Conservation (phyloP, 441 rosid genomes). For the Pelargonium myrrhifolium region DNA sequence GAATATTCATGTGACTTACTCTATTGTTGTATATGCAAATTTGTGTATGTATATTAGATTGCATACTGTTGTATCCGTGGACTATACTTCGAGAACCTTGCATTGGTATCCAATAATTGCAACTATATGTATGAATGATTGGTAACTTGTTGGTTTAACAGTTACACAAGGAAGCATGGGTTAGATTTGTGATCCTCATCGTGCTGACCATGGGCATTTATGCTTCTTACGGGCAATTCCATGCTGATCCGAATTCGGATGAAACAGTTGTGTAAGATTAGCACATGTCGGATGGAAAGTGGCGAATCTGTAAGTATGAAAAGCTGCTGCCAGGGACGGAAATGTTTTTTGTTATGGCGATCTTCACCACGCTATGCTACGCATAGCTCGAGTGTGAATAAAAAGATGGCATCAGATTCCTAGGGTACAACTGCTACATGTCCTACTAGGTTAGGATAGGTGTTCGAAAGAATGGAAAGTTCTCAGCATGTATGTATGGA, state of each 20-base stretch:
- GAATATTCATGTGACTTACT: background rate
- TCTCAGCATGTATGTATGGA: too few relatives aligned
- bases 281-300: background rate
- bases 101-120: background rate
- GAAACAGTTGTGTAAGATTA: background rate
- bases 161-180: background rate
- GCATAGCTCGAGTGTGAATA: too few relatives aligned
- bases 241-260: background rate
- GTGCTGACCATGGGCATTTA: background rate
- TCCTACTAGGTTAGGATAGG: too few relatives aligned
- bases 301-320: background rate
- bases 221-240: slow-evolving; percentile 2
- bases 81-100: background rate
- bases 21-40: background rate
- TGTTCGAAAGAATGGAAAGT: too few relatives aligned
- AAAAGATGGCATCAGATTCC: too few relatives aligned
- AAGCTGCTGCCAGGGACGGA: too few relatives aligned
- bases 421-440: too few relatives aligned
- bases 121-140: background rate
- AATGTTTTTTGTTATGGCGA: too few relatives aligned
- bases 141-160: background rate
- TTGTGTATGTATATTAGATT: background rate
- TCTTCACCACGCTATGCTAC: too few relatives aligned
- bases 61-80: background rate
- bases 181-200: background rate